phyloP scores from a whole-genome alignment of 2,329 filamentous ascomycete species.

The Neonectria magnoliae region DNA sequence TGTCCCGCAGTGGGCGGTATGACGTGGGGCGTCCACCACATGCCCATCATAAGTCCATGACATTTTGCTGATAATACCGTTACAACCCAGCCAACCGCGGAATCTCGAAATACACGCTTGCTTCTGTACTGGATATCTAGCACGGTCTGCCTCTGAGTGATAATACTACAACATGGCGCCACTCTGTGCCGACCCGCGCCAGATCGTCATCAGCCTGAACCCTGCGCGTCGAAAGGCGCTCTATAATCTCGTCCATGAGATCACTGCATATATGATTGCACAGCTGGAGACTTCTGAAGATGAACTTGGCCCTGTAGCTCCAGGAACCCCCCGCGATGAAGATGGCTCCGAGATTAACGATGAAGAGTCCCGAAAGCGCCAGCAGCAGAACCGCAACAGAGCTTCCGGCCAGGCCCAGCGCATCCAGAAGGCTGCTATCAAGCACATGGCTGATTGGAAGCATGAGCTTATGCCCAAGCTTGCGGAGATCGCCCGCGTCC shows the following conservation, averaged over 20 bases:
- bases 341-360: constrained; percentile 23
- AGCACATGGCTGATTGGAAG: constrained; percentile 82
- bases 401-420: constrained; percentile 42
- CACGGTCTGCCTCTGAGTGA: background rate
- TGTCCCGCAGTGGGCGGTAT: constrained; percentile 16
- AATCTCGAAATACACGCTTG: background rate
- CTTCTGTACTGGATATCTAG: background rate
- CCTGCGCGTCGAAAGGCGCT: constrained; percentile 61
- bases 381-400: constrained; percentile 27
- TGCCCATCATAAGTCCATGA: background rate
- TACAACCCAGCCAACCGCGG: constrained; percentile 4
- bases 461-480: constrained; percentile 75
- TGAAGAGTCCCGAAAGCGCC: constrained; percentile 20
- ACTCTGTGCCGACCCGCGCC: constrained; percentile 63
- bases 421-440: constrained; percentile 65
- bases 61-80: constrained; percentile 15
- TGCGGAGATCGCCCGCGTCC: constrained; percentile 70
- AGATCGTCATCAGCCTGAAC: constrained; percentile 65
- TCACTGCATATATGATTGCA: constrained; percentile 64
- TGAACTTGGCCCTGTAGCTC: constrained; percentile 44
- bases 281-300: constrained; percentile 56
- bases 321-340: constrained; percentile 29
- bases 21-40: constrained; percentile 17
- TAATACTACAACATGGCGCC: constrained; percentile 58
- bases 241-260: constrained; percentile 60